phyloP scores from a whole-genome alignment of 2,329 filamentous ascomycete genomes.

The Ceratocystis lukuohia region DNA sequence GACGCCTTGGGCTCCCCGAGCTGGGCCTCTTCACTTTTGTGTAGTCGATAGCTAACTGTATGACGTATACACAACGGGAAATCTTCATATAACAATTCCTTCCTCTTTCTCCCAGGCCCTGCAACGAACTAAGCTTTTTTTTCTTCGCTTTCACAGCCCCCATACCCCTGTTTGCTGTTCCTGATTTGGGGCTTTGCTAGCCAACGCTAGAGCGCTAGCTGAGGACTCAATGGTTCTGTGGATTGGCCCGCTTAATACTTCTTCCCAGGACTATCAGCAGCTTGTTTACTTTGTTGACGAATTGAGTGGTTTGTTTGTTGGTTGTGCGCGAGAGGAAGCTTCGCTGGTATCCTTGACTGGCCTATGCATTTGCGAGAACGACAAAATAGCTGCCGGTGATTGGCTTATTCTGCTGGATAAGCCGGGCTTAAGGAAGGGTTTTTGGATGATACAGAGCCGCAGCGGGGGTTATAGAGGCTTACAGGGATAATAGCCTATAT shows the following conservation, averaged over 20 bases:
- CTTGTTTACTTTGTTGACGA: neutral
- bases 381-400: neutral
- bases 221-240: neutral
- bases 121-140: neutral
- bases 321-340: neutral
- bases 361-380: neutral
- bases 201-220: neutral
- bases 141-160: conserved; percentile 1
- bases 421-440: neutral
- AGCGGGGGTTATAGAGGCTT: neutral
- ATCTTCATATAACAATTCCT: neutral
- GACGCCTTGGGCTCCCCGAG: neutral
- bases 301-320: neutral
- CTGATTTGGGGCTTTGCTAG: neutral
- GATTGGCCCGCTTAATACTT: neutral
- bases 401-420: neutral
- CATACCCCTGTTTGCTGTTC: neutral
- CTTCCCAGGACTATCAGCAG: neutral
- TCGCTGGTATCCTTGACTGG: neutral
- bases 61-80: neutral
- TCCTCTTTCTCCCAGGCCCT: neutral
- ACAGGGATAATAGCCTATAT: neutral
- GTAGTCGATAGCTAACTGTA: neutral
- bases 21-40: neutral
- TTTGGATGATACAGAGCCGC: neutral